Conservation (phyloP, 768 basidiomycete species). For the Postia placenta region DNA sequence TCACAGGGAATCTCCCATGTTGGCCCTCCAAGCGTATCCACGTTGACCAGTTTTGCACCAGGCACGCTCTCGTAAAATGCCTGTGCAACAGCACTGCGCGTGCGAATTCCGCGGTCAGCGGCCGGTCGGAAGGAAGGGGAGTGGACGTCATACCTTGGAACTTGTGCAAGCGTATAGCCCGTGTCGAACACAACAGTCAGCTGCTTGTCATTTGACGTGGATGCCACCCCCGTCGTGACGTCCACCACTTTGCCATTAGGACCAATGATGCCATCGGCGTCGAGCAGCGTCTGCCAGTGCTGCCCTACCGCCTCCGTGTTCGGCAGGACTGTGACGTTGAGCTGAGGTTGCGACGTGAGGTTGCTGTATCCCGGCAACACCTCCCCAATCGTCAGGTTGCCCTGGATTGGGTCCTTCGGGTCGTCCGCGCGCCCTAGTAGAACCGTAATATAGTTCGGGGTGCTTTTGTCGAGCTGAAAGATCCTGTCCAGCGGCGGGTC, state of each 20-base stretch:
- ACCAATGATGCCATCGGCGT: conserved; percentile 55
- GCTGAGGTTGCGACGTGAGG: conserved; percentile 44
- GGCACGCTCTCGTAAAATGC: conserved; percentile 53
- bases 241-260: conserved; percentile 48
- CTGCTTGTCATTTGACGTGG: conserved; percentile 36
- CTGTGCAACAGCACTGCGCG: conserved; percentile 42
- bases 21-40: conserved; percentile 31
- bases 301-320: conserved; percentile 34
- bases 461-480: conserved; percentile 51
- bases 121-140: no score
- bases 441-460: conserved; percentile 57
- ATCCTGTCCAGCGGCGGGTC: conserved; percentile 58
- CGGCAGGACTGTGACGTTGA: conserved; percentile 39
- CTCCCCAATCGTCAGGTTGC: conserved; percentile 60
- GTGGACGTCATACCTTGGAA: conserved; percentile 41
- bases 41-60: conserved; percentile 40
- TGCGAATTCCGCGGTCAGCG: neutral
- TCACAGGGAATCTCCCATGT: conserved; percentile 62
- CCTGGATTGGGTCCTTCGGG: conserved; percentile 44
- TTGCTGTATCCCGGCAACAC: conserved; percentile 41
- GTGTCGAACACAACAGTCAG: conserved; percentile 62
- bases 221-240: conserved; percentile 37
- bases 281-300: conserved; percentile 63
- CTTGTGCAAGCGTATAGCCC: conserved; percentile 63
- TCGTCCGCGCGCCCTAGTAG: conserved; percentile 57